These are phyloP conservation scores for Truncatella angustata DNA, from an alignment of 2,329 filamentous ascomycete species.

Conservation along the genomic window DNA sequence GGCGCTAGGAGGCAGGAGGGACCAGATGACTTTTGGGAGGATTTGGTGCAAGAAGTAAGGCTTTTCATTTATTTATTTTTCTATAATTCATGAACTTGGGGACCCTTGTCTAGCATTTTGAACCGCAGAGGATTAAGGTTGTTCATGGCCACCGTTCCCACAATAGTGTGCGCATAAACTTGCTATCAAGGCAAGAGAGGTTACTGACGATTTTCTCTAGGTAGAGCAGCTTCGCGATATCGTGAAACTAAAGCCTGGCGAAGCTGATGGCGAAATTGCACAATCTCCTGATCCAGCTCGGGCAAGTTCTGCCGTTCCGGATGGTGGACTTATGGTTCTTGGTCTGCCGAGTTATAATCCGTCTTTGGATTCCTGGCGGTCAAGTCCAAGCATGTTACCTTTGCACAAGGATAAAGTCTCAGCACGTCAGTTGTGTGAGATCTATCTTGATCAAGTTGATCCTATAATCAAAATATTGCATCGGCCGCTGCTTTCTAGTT, in stretches of 20 bases:
- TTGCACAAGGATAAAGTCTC: neutral
- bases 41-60: conserved; percentile 2
- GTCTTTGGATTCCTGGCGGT: no score
- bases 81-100: neutral
- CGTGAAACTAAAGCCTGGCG: neutral
- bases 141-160: no score
- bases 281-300: neutral
- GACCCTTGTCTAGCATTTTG: no score
- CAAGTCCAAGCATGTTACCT: neutral
- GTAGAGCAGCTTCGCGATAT: conserved; percentile 3
- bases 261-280: neutral
- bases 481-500: conserved; percentile 16
- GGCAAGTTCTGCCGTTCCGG: neutral
- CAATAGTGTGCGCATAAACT: no score
- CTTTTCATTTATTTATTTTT: neutral
- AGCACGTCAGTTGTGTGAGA: conserved; percentile 14
- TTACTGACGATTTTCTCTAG: neutral
- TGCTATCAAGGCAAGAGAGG: no score
- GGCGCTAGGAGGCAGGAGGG: neutral
- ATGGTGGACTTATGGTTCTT: neutral
- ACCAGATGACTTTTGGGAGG: conserved; percentile 2
- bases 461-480: conserved; percentile 24
- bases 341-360: neutral
- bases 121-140: no score
- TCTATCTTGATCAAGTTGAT: conserved; percentile 22